These are phyloP conservation scores for Solanum sejunctum DNA, from an alignment of 257 asterid species.

Conservation along the genomic window DNA sequence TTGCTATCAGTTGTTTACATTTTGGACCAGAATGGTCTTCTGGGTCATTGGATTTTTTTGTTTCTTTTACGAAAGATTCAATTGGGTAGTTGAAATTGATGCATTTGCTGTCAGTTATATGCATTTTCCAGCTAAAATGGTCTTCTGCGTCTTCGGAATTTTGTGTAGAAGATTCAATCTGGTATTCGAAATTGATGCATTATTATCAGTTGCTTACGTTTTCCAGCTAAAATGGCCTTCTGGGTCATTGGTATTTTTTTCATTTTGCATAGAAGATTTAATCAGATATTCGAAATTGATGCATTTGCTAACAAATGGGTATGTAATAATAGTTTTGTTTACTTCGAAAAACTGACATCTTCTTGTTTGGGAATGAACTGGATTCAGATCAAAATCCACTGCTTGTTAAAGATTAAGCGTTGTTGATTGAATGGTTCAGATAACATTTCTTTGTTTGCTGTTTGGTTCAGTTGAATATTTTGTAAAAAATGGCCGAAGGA, in stretches of 20 bases:
- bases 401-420: neutral
- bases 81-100: neutral
- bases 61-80: neutral
- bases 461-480: neutral
- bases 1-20: neutral
- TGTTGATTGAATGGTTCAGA: neutral
- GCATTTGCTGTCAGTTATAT: neutral
- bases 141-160: neutral
- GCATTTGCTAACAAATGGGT: neutral
- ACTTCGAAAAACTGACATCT: neutral
- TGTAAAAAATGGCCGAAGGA: conserved; percentile 37
- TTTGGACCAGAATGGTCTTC: neutral
- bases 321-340: too few species aligned
- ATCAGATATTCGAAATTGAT: too few species aligned
- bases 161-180: neutral
- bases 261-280: neutral
- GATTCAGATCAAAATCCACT: neutral
- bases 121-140: neutral
- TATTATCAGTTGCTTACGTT: neutral
- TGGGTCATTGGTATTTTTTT: neutral
- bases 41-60: neutral
- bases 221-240: neutral
- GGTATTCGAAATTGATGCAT: neutral
- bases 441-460: neutral
- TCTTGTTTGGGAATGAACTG: neutral